Conservation (phyloP, 2,329 filamentous ascomycete genomes). For the Xylaria sp. region DNA sequence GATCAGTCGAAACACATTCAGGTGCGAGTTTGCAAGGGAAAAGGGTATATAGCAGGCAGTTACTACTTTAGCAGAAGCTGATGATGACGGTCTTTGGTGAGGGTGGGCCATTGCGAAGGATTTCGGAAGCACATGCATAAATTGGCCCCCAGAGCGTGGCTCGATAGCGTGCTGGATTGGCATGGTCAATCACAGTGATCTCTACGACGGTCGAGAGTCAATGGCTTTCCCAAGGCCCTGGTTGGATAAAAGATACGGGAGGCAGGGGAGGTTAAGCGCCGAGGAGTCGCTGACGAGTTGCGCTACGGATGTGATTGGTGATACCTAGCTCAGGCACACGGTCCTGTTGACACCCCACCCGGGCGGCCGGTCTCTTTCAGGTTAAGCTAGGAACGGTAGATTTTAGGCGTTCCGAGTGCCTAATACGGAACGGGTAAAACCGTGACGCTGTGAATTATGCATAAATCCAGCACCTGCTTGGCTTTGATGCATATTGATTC, state of each 20-base stretch:
- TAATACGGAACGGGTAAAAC: background rate
- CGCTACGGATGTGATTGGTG: conserved; percentile 27
- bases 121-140: conserved; percentile 36
- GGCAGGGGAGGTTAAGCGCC: conserved; percentile 32
- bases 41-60: conserved; percentile 43
- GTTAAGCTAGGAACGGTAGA: background rate
- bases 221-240: conserved; percentile 24
- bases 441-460: too few species aligned
- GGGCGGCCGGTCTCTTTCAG: conserved; percentile 1
- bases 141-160: conserved; percentile 35
- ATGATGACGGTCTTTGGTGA: conserved; percentile 38
- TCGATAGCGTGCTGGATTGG: conserved; percentile 30
- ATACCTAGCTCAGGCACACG: conserved; percentile 19
- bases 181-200: conserved; percentile 24
- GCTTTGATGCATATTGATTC: too few species aligned
- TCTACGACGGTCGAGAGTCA: conserved; percentile 20
- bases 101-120: conserved; percentile 28
- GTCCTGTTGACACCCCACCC: conserved; percentile 26
- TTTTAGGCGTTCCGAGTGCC: background rate
- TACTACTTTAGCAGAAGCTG: background rate
- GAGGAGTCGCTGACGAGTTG: conserved; percentile 14
- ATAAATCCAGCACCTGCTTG: too few species aligned
- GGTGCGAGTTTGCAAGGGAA: conserved; percentile 40
- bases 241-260: conserved; percentile 29
- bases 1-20: conserved; percentile 46